Percentiles rank a stretch among this genome's conserved stretches.
Conservation (phyloP, 441 rosid genomes). For the Syzygium syzygioides region DNA sequence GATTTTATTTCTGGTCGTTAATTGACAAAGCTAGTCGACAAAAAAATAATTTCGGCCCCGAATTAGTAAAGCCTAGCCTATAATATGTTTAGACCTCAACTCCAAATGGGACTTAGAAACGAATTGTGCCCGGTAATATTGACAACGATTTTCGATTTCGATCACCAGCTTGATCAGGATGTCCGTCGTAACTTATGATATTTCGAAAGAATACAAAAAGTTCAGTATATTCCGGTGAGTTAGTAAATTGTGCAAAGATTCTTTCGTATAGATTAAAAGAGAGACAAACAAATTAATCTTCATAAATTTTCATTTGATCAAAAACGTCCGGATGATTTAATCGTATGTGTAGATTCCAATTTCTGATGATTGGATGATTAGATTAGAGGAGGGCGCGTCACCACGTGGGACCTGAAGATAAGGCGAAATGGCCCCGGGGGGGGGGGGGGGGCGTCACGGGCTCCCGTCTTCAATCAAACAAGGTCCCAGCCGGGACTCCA, state of each 20-base stretch:
- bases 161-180: background rate
- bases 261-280: background rate
- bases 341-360: too few relatives aligned
- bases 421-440: background rate
- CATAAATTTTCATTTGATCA: background rate
- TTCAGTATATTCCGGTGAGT: fast-evolving
- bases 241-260: background rate
- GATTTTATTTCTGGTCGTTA: background rate
- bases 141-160: background rate
- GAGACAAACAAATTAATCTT: background rate
- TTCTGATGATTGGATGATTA: background rate
- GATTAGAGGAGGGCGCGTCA: background rate
- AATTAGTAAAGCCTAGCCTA: background rate
- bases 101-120: background rate
- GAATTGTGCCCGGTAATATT: background rate
- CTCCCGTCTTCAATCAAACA: too few relatives aligned
- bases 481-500: background rate
- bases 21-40: background rate
- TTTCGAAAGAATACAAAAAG: background rate
- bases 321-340: background rate
- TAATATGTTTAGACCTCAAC: background rate
- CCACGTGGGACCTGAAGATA: background rate
- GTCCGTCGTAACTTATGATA: background rate
- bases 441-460: background rate
- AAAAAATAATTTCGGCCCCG: background rate